Conservation (phyloP, 495 filamentous ascomycete species). For the Lichenothelia convexa region DNA sequence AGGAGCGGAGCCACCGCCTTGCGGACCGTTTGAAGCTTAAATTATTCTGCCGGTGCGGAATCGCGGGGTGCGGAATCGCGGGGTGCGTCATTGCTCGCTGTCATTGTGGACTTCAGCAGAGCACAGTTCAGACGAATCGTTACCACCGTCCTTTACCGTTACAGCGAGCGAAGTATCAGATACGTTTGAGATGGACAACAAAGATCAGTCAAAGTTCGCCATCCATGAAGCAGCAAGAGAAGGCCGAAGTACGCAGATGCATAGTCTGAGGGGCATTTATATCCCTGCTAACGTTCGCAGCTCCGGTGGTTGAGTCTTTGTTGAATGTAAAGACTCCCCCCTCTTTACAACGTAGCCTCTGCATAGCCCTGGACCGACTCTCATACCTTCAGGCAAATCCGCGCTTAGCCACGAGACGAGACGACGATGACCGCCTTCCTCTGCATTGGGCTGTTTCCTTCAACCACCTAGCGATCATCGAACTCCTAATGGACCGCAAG, state of each 20-base stretch:
- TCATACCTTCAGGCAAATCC: constrained; percentile 45
- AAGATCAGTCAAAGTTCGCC: constrained; percentile 63
- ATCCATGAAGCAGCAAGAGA: constrained; percentile 82
- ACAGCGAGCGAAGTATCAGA: too few relatives aligned
- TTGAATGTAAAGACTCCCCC: constrained; percentile 40
- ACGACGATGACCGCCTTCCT: constrained; percentile 79
- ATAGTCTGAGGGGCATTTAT: not conserved
- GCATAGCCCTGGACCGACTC: not conserved
- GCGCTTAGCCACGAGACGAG: constrained; percentile 51
- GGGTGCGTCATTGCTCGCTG: too few relatives aligned
- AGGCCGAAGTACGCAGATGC: constrained; percentile 47
- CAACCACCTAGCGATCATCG: constrained; percentile 58
- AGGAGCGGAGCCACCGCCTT: too few relatives aligned
- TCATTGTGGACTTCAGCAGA: too few relatives aligned
- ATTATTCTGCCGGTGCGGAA: too few relatives aligned
- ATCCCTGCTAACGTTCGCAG: constrained; percentile 23
- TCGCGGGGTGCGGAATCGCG: too few relatives aligned
- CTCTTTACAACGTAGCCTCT: constrained; percentile 7
- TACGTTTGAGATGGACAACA: too few relatives aligned
- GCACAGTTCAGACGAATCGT: too few relatives aligned
- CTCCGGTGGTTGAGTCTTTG: constrained; percentile 52
- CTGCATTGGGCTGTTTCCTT: constrained; percentile 91
- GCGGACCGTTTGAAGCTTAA: too few relatives aligned
- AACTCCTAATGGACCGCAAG: constrained; percentile 46
- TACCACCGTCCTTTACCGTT: too few relatives aligned